Evolutionary conservation across 2,329 filamentous ascomycete species (phyloP).

Genomic region (Triangularia verruculosa): DNA sequence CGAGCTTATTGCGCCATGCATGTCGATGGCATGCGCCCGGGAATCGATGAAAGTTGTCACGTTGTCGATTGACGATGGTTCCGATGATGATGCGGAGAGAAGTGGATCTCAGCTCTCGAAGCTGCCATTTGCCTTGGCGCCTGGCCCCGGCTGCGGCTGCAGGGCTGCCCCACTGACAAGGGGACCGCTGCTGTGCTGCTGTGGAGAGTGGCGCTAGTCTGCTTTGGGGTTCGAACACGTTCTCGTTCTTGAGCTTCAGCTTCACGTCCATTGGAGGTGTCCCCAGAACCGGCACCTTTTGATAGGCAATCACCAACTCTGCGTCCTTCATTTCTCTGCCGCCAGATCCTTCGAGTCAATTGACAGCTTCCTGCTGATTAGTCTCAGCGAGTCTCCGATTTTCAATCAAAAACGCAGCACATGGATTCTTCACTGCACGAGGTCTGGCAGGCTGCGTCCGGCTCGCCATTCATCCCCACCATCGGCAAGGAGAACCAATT

Average conservation of each 20-base stretch:
- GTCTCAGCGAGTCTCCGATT: not conserved
- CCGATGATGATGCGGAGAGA: not conserved
- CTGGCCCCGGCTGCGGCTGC: not conserved
- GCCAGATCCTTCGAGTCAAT: not conserved
- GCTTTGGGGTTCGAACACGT: slow-evolving; percentile 25
- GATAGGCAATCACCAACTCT: slow-evolving; percentile 11
- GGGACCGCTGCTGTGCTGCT: slow-evolving; percentile 8
- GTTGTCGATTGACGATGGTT: slow-evolving; percentile 2
- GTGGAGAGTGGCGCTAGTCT: slow-evolving; percentile 14
- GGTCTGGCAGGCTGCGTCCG: slow-evolving; percentile 89
- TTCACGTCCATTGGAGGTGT: slow-evolving; percentile 15
- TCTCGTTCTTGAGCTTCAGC: slow-evolving; percentile 7
- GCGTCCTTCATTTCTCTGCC: slow-evolving; percentile 3
- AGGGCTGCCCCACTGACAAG: slow-evolving; percentile 8
- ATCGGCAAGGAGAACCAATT: slow-evolving; percentile 84
- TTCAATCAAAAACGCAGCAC: slow-evolving; percentile 35
- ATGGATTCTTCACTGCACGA: slow-evolving; percentile 82
- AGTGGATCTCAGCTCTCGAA: slow-evolving; percentile 2
- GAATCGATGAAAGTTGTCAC: not conserved
- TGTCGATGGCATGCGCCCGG: slow-evolving; percentile 20
- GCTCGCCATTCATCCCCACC: slow-evolving; percentile 77
- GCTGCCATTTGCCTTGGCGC: not conserved
- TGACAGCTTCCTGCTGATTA: not conserved
- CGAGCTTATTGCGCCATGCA: slow-evolving; percentile 30
- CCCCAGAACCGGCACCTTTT: not conserved